Conservation (phyloP, 2,329 filamentous ascomycete species). For the Venturia nashicola region DNA sequence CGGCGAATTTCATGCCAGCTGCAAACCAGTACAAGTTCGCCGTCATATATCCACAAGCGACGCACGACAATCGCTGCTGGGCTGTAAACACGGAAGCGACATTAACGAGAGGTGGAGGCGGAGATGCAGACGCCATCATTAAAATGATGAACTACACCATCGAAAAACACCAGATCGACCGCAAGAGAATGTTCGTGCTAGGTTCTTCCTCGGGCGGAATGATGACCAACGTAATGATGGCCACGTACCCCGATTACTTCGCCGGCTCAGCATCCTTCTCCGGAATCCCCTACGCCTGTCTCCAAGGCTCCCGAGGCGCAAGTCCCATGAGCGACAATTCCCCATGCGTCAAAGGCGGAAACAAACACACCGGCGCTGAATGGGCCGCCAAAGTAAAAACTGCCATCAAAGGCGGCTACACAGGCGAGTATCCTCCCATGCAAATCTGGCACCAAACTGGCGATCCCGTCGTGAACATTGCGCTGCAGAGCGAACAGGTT, state of each 20-base stretch:
- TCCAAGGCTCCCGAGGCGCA: conserved; percentile 16
- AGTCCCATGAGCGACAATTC: conserved; percentile 4
- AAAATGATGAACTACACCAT: conserved; percentile 43
- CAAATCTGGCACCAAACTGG: conserved; percentile 25
- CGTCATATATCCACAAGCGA: conserved; percentile 39
- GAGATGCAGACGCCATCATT: conserved; percentile 38
- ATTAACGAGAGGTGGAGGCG: conserved; percentile 40
- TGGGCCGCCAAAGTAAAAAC: conserved; percentile 6
- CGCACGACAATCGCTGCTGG: conserved; percentile 37
- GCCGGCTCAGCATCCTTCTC: conserved; percentile 33
- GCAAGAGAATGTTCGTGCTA: conserved; percentile 35
- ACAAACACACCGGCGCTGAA: not conserved
- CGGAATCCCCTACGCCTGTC: conserved; percentile 39
- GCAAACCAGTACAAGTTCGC: conserved; percentile 43
- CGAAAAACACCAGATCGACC: conserved; percentile 35
- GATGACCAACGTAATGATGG: conserved; percentile 37
- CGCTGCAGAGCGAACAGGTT: conserved; percentile 1
- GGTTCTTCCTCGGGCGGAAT: conserved; percentile 38
- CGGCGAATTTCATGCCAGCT: conserved; percentile 38
- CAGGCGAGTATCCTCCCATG: conserved; percentile 22
- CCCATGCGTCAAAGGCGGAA: conserved; percentile 5
- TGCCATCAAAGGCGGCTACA: conserved; percentile 16
- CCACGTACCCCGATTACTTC: conserved; percentile 36
- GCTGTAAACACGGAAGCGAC: conserved; percentile 40
- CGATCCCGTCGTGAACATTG: conserved; percentile 14